Conservation (phyloP, 768 basidiomycete species). For the Cyclocybe cylindracea region DNA sequence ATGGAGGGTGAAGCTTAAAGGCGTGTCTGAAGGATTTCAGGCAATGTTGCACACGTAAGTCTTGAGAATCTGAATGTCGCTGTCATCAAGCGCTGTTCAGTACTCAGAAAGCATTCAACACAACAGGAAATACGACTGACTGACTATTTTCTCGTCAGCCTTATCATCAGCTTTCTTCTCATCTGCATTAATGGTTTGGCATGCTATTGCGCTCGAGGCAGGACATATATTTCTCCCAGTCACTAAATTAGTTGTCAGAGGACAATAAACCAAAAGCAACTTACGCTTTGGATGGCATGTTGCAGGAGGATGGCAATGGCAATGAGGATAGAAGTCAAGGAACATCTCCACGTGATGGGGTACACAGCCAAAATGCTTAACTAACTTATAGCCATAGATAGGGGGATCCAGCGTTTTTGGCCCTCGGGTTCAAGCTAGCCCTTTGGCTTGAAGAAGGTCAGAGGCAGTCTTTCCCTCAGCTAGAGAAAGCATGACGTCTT, state of each 20-base stretch:
- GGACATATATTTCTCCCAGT: constrained; percentile 96
- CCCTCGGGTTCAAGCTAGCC: no score
- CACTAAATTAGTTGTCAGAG: constrained; percentile 44
- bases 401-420: no score
- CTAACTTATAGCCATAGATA: no score
- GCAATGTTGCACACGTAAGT: constrained; percentile 72
- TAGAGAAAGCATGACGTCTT: no score
- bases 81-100: constrained; percentile 84
- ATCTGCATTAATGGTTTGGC: constrained; percentile 42
- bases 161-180: constrained; percentile 87
- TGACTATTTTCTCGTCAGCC: constrained; percentile 90
- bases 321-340: constrained; percentile 16
- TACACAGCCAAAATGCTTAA: no score
- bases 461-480: no score
- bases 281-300: constrained; percentile 95
- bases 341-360: constrained; percentile 2
- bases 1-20: constrained; percentile 44
- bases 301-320: constrained; percentile 23
- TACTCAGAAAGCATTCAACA: background rate
- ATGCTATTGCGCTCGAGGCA: background rate
- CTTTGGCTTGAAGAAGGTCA: no score
- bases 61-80: constrained; percentile 98
- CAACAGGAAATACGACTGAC: constrained; percentile 38
- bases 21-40: background rate
- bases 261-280: constrained; percentile 33